Evolutionary conservation across 768 basidiomycete species (phyloP).

Genomic region (Rhizopogon salebrosus): DNA sequence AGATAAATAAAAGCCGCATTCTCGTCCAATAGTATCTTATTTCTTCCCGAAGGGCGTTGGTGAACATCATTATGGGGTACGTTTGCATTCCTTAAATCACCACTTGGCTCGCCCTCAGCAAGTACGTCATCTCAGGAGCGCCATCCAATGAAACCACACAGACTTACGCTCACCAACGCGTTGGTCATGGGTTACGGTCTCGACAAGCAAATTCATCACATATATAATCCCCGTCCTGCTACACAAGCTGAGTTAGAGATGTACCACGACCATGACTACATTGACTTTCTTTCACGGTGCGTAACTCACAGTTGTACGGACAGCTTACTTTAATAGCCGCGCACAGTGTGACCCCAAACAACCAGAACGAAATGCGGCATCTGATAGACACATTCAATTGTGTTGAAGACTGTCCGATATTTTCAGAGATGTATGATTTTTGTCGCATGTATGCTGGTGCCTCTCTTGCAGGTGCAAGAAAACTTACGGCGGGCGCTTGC

Average conservation of each 20-base stretch:
- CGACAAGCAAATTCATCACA: conserved; percentile 90
- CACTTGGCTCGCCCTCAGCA: conserved; percentile 4
- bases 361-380: conserved; percentile 61
- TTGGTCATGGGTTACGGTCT: conserved; percentile 95
- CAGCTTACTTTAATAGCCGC: neutral
- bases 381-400: conserved; percentile 88
- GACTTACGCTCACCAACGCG: conserved; percentile 92
- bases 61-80: conserved; percentile 93
- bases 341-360: conserved; percentile 77
- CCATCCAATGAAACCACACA: conserved; percentile 98
- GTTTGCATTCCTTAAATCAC: conserved; percentile 16
- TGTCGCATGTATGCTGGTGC: conserved; percentile 92
- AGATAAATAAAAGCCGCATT: conserved; percentile 24
- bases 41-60: conserved; percentile 94
- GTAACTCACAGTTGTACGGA: conserved; percentile 14
- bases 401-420: conserved; percentile 96
- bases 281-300: conserved; percentile 91
- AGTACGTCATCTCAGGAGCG: conserved; percentile 60
- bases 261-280: conserved; percentile 94
- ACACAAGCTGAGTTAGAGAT: conserved; percentile 84
- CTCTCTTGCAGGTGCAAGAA: conserved; percentile 86
- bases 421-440: conserved; percentile 91
- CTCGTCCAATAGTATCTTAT: conserved; percentile 86
- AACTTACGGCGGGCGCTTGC: conserved; percentile 76
- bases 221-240: conserved; percentile 84